A percentile compares a stretch with the other conserved stretches of the same genome.
Conservation (phyloP, 2,329 filamentous ascomycete genomes). For the Blumeria hordei region DNA sequence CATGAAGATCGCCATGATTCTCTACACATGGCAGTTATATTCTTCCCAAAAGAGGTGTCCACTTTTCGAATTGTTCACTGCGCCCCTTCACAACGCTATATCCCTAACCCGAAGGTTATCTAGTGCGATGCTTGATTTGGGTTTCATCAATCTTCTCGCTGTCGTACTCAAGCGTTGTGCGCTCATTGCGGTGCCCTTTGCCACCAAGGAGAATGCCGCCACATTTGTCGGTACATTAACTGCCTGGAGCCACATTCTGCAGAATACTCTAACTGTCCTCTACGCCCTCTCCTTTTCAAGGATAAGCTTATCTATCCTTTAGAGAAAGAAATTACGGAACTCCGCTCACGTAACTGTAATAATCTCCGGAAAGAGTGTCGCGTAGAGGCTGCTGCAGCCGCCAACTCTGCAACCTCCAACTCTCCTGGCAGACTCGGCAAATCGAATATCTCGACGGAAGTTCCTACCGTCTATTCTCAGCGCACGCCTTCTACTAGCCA, state of each 20-base stretch:
- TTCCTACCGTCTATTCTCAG: background rate
- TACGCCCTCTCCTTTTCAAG: background rate
- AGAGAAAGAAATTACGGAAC: background rate
- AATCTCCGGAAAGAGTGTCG: background rate
- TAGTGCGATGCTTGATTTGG: background rate
- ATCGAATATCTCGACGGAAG: background rate
- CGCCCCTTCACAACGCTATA: background rate
- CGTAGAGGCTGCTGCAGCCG: too few species aligned
- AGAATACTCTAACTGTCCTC: background rate
- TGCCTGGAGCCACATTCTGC: background rate
- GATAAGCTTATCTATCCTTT: background rate
- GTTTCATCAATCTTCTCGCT: background rate
- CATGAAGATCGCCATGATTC: background rate
- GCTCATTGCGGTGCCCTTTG: background rate
- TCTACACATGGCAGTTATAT: background rate
- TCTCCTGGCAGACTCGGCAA: background rate
- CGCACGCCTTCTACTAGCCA: background rate
- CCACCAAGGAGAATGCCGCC: background rate
- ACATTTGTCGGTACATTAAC: background rate
- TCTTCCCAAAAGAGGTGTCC: background rate
- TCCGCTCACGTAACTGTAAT: background rate
- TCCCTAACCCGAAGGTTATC: background rate
- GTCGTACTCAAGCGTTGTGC: background rate
- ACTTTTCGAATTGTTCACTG: background rate
- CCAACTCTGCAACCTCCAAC: background rate